Evolutionary conservation across 1,139 yeast genomes (phyloP).

Genomic region (Sugiyamaella castrensis): DNA sequence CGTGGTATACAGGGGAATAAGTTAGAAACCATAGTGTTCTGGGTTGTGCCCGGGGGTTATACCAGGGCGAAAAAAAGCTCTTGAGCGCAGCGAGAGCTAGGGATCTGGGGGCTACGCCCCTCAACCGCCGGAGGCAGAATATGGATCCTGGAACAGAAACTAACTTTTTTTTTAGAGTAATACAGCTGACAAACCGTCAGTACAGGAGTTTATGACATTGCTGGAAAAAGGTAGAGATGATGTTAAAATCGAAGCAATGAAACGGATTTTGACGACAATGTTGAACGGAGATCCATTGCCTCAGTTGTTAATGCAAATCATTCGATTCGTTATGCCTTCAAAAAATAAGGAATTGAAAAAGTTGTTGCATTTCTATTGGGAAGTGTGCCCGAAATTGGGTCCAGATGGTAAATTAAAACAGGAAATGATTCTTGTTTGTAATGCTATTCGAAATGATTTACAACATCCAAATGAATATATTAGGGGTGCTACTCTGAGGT

Average conservation of each 20-base stretch:
- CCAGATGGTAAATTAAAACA: constrained; percentile 89
- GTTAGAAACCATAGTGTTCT: no score
- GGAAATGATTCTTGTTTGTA: constrained; percentile 98
- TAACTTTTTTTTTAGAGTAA: constrained; percentile 25
- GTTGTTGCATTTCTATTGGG: constrained; percentile 95
- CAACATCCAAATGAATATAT: constrained; percentile 98
- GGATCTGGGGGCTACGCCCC: constrained; percentile 6
- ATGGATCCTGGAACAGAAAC: neutral
- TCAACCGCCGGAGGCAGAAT: constrained; percentile 2
- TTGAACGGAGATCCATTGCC: constrained; percentile 93
- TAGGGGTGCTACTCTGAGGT: constrained; percentile 91
- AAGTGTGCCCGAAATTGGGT: constrained; percentile 90
- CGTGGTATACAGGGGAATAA: no score
- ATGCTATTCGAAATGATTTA: constrained; percentile 94
- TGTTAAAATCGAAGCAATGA: constrained; percentile 86
- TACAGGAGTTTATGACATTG: constrained; percentile 70
- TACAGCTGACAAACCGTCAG: constrained; percentile 62
- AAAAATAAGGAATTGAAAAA: constrained; percentile 87
- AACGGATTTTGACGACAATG: constrained; percentile 77
- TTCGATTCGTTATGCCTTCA: constrained; percentile 96
- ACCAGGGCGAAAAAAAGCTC: neutral
- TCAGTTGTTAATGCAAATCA: constrained; percentile 94
- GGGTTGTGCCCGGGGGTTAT: no score
- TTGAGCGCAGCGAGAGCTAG: neutral
- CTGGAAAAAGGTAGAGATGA: constrained; percentile 91